Evolutionary conservation across 306 rosid genomes (phyloP), one percentile per base, ranked within the genome.

Genomic region (Alnus rubra): DNA sequence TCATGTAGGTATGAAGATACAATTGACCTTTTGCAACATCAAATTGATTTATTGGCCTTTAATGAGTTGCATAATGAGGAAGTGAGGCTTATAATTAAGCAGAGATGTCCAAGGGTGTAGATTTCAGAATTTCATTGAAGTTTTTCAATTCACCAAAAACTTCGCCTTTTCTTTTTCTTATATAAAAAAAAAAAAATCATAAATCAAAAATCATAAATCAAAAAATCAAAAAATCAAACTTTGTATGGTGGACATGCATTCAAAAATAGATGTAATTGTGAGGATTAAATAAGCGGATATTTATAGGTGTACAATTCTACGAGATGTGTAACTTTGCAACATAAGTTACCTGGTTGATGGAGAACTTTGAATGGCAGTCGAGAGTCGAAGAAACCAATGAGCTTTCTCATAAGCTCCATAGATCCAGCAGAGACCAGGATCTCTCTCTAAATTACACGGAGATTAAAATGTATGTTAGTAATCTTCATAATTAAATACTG

Each of bases 301-400:
- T 64, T 35, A 64, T 9, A 44, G 1, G 18, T 15, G 44, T 69
- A 70, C 9, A 18, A 1, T 18, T 78, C 48, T 15, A 16, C 15
- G 16, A 53, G 5, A 77, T n/a, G 23, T 55, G 28, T 54, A 48
- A 51, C 14, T 33, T 55, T 7, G 37, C 67, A 76, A 35, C 33
- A 76, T 35, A 69, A 73, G 82, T 56, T 75, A 87, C 97, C 98
- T 80, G 90, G 80, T 76, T 82, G 69, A 62, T 83, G 84, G 73
- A 92, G 80, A 65, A 39, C 82, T 84, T 79, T 90, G 80, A 94
- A 92, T 62, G 94, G 90, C 74, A 94, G 79, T 28, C 87, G 79
- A 64, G 94, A 88, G 74, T 92, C 87, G 48, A 94, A 88, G 89
- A 94, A 94, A 71, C 78, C 72, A 45, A 90, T 79, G 81, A 92